Conservation (phyloP, 805 yeast genomes). For the Nakazawaea siamensis region DNA sequence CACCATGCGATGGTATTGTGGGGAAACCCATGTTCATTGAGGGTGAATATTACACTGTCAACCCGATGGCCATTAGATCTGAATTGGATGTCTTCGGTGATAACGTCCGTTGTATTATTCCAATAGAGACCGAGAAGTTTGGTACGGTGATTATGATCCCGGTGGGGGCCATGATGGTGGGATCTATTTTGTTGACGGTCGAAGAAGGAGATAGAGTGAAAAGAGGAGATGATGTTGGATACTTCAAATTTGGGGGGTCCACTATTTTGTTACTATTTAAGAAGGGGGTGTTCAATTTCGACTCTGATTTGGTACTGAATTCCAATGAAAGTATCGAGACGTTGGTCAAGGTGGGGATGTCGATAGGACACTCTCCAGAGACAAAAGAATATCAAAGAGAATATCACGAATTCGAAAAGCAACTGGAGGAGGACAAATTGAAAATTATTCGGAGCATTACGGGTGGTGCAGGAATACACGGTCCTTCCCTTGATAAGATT, state of each 20-base stretch:
- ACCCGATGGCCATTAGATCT: constrained; percentile 94
- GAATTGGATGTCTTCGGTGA: constrained; percentile 89
- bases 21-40: constrained; percentile 61
- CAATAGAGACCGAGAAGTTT: constrained; percentile 67
- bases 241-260: constrained; percentile 94
- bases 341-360: constrained; percentile 82
- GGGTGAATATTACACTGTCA: constrained; percentile 93
- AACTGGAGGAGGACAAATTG: constrained; percentile 36
- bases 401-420: constrained; percentile 35
- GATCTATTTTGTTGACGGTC: constrained; percentile 71
- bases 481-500: constrained; percentile 8
- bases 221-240: constrained; percentile 84
- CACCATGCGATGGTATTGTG: constrained; percentile 71
- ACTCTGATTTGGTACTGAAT: constrained; percentile 64
- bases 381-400: constrained; percentile 40
- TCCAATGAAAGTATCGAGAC: constrained; percentile 72
- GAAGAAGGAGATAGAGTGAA: constrained; percentile 46
- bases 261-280: constrained; percentile 69
- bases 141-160: constrained; percentile 74
- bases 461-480: constrained; percentile 32
- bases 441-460: constrained; percentile 50
- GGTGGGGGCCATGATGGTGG: constrained; percentile 99
- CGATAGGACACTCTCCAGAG: constrained; percentile 67
- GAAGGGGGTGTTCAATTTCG: constrained; percentile 44
- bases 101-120: constrained; percentile 71